A percentile compares a stretch with the other conserved stretches of the same genome.
These are phyloP conservation scores for Hypoxylon trugodes DNA, from an alignment of 495 filamentous ascomycete genomes.

Conservation along the genomic window DNA sequence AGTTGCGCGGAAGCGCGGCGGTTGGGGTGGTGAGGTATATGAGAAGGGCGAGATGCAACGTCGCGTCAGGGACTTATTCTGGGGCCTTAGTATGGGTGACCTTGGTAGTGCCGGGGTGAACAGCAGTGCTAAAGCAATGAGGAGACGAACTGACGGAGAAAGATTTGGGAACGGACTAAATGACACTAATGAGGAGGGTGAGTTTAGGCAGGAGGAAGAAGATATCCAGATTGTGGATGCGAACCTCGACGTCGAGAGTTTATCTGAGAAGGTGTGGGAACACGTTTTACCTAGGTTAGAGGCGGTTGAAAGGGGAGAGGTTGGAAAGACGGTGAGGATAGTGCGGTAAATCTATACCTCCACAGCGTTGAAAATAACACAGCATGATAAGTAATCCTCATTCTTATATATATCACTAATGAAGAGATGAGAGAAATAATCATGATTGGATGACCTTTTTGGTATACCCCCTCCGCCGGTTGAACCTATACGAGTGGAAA, in stretches of 20 bases:
- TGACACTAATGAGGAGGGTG: slow-evolving; percentile 43
- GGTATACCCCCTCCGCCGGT: no score
- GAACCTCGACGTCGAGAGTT: slow-evolving; percentile 57
- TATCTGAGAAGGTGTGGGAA: slow-evolving; percentile 60
- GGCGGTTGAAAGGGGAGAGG: slow-evolving; percentile 56
- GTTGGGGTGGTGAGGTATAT: slow-evolving; percentile 88
- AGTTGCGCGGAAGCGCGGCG: slow-evolving; percentile 77
- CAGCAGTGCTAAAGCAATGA: slow-evolving; percentile 13
- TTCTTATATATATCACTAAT: no score
- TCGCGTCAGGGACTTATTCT: slow-evolving; percentile 79
- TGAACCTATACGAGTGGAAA: no score
- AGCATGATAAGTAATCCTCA: no score
- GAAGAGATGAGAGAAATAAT: no score
- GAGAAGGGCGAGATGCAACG: slow-evolving; percentile 86
- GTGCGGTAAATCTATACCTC: slow-evolving; percentile 45
- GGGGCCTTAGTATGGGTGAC: slow-evolving; percentile 58
- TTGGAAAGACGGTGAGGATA: slow-evolving; percentile 53
- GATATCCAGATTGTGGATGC: slow-evolving; percentile 66
- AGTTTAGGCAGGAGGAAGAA: slow-evolving; percentile 60
- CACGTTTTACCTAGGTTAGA: slow-evolving; percentile 56
- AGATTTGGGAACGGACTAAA: slow-evolving; percentile 37
- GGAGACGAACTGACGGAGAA: slow-evolving; percentile 17
- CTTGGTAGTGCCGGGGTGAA: slow-evolving; percentile 43
- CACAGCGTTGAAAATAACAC: not conserved
- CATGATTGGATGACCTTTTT: no score